A percentile compares a stretch with the other conserved stretches of the same genome.
These are phyloP conservation scores for Microcyclospora pomicola DNA, from an alignment of 2,329 filamentous ascomycete species.

Conservation along the genomic window DNA sequence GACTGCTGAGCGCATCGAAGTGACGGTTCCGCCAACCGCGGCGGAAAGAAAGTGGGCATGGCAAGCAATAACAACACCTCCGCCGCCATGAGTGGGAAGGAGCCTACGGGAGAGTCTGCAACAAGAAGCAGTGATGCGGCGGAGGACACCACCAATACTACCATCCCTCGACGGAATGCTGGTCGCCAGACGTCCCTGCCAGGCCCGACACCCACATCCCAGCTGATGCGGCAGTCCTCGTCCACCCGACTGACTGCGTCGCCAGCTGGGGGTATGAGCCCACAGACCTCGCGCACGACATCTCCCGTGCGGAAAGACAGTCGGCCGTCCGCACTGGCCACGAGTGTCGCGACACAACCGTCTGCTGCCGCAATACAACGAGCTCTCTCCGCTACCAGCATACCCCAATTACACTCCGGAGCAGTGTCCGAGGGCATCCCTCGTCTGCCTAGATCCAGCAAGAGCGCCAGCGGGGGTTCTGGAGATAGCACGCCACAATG, in stretches of 20 bases:
- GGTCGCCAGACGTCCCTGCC: conserved; percentile 2
- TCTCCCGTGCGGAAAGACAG: conserved; percentile 36
- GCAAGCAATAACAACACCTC: conserved; percentile 10
- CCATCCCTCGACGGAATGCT: not conserved
- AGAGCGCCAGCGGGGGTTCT: conserved; percentile 39
- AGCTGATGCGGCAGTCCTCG: conserved; percentile 15
- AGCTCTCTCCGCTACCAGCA: conserved; percentile 53
- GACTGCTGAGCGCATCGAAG: too few relatives aligned
- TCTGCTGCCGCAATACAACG: conserved; percentile 51
- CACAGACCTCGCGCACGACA: conserved; percentile 33
- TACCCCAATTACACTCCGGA: conserved; percentile 47
- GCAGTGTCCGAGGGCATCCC: conserved; percentile 45
- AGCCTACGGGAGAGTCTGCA: conserved; percentile 23
- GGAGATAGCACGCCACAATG: conserved; percentile 48
- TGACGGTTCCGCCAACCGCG: too few relatives aligned
- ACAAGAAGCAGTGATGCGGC: not conserved
- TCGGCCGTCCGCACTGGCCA: conserved; percentile 21
- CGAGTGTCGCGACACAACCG: conserved; percentile 33
- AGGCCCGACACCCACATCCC: conserved; percentile 5
- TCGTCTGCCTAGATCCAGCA: conserved; percentile 45
- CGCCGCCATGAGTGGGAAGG: conserved; percentile 21
- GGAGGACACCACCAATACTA: not conserved
- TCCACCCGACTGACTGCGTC: conserved; percentile 17
- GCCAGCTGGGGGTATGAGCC: conserved; percentile 28
- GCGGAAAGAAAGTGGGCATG: conserved; percentile 1